Evolutionary conservation across 192 early-diverging fungal genomes (phyloP).

Genomic region (Umbelopsis ramanniana): DNA sequence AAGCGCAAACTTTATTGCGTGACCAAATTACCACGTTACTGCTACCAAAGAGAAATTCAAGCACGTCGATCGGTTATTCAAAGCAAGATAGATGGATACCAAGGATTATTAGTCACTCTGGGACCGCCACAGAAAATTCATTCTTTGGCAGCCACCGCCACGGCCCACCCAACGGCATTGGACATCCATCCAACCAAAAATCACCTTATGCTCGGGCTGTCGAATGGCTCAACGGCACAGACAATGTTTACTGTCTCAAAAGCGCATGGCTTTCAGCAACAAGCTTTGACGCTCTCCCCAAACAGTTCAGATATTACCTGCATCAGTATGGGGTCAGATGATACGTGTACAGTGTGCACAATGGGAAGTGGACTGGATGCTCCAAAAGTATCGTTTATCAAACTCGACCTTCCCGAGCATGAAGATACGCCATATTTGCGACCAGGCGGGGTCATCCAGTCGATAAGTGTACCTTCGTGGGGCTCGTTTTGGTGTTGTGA

Average conservation of each 20-base stretch:
- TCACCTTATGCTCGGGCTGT: not conserved
- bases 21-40: not conserved
- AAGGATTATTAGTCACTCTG: not conserved
- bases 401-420: not conserved
- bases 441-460: not conserved
- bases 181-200: constrained; percentile 9
- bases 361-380: not conserved
- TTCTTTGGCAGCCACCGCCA: constrained; percentile 15
- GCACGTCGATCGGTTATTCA: not conserved
- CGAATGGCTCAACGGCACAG: not conserved
- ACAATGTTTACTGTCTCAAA: not conserved
- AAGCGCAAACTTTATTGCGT: not conserved
- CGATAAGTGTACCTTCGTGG: not conserved
- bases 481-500: constrained; percentile 15
- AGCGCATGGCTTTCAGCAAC: not conserved
- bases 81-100: not conserved
- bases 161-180: not conserved
- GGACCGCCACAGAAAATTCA: not conserved
- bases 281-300: not conserved
- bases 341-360: constrained; percentile 1
- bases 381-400: not conserved
- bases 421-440: not conserved
- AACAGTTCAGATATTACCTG: constrained; percentile 4
- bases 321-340: constrained; percentile 4
- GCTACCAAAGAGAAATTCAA: not conserved